Conservation (phyloP, 306 rosid genomes). For the Alnus rubra region DNA sequence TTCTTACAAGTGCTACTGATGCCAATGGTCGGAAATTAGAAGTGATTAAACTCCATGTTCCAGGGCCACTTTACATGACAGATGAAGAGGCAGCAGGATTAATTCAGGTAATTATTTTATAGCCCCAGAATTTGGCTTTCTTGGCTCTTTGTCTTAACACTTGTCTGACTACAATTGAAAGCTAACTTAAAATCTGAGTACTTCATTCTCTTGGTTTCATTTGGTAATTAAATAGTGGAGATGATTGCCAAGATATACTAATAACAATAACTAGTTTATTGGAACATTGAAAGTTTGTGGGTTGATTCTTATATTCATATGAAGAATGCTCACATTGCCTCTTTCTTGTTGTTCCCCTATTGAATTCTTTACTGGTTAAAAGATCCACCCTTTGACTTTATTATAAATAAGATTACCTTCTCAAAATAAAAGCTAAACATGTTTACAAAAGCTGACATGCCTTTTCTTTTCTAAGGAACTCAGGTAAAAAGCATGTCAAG, state of each 20-base stretch:
- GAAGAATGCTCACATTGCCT: neutral
- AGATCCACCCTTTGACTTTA: neutral
- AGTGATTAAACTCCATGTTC: slow-evolving; percentile 75
- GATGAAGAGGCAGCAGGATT: slow-evolving; percentile 77
- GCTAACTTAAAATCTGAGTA: neutral
- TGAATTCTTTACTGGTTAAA: neutral
- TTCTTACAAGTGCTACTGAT: slow-evolving; percentile 67
- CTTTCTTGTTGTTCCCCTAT: neutral
- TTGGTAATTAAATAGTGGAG: neutral
- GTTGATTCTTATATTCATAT: neutral
- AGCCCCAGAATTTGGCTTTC: slow-evolving; percentile 15
- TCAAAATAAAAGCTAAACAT: neutral
- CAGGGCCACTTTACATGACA: slow-evolving; percentile 75
- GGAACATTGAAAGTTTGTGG: neutral
- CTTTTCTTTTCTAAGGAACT: neutral
- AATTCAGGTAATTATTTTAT: slow-evolving; percentile 43
- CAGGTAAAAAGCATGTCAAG: neutral
- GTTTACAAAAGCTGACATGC: neutral
- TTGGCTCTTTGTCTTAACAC: neutral
- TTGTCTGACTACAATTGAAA: slow-evolving; percentile 5
- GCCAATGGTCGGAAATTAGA: slow-evolving; percentile 77
- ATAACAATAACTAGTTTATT: neutral
- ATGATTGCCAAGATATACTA: neutral
- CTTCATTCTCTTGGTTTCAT: neutral
- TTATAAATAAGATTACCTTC: neutral